Percentiles rank a stretch among this genome's conserved stretches.
Evolutionary conservation across 148 eudicot genomes (phyloP).

Genomic region (Nepenthes mirabilis): DNA sequence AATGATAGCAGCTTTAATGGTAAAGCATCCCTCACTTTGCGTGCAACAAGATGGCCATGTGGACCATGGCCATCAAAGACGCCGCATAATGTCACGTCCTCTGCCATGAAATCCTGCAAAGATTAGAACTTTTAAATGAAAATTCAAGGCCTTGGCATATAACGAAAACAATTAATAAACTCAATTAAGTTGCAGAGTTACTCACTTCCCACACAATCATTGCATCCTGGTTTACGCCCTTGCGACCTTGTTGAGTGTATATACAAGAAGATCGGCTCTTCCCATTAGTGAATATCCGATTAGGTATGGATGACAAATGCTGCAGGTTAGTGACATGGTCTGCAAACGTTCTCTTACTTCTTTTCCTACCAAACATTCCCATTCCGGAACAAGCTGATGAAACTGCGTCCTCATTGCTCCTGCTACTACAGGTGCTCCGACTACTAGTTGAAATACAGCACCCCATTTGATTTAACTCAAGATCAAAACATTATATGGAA

Average conservation of each 20-base stretch:
- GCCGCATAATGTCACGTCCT: conserved; percentile 79
- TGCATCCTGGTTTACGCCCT: conserved; percentile 97
- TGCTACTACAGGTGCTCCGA: conserved; percentile 51
- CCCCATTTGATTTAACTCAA: conserved; percentile 60
- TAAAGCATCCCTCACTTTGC: conserved; percentile 82
- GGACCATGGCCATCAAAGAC: conserved; percentile 99
- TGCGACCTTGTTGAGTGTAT: conserved; percentile 96
- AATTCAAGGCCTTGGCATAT: neutral
- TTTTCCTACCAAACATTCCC: conserved; percentile 39
- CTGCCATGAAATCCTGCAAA: conserved; percentile 69
- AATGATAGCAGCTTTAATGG: conserved; percentile 66
- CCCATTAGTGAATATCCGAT: conserved; percentile 64
- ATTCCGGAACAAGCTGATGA: conserved; percentile 45
- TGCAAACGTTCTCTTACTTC: conserved; percentile 63
- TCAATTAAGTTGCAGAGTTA: conserved; percentile 1
- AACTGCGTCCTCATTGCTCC: conserved; percentile 42
- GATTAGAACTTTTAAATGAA: conserved; percentile 2
- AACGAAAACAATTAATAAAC: neutral
- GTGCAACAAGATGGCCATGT: conserved; percentile 92
- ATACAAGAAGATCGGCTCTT: conserved; percentile 79
- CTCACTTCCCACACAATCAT: conserved; percentile 99
- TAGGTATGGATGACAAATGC: conserved; percentile 70
- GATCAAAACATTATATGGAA: conserved; percentile 25
- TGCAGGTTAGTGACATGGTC: conserved; percentile 51
- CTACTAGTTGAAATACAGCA: conserved; percentile 74